These are phyloP conservation scores for Tilletia walkeri DNA, from an alignment of 1,284 basidiomycete genomes.

Conservation along the genomic window DNA sequence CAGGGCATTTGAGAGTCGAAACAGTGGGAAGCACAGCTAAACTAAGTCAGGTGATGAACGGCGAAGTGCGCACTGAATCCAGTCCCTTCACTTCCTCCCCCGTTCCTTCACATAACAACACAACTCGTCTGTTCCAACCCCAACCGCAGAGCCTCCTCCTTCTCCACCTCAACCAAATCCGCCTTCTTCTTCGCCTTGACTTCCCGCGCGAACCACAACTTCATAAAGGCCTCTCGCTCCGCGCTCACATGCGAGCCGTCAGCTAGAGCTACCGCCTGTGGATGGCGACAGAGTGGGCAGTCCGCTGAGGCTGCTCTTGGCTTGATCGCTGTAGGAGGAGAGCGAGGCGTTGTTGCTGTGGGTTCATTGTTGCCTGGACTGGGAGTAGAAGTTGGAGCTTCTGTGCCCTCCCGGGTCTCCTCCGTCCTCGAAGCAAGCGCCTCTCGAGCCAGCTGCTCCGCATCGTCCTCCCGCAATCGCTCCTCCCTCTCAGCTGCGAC, in stretches of 20 bases:
- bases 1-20: no score
- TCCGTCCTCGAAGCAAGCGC: background rate
- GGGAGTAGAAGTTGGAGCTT: background rate
- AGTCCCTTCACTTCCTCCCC: background rate
- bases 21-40: no score
- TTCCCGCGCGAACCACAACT: background rate
- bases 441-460: background rate
- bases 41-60: no score
- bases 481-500: background rate
- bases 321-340: no score
- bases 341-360: no score
- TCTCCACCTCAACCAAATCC: background rate
- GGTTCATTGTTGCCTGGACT: background rate
- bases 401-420: no score
- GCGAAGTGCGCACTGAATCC: no score
- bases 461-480: background rate
- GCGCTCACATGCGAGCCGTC: background rate
- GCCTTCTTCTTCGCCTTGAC: background rate
- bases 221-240: background rate
- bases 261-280: background rate
- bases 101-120: background rate
- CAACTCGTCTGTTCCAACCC: constrained; percentile 1
- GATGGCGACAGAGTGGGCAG: background rate
- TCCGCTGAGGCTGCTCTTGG: background rate
- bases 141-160: background rate